Evolutionary conservation across 768 basidiomycete species (phyloP), one percentile per base, ranked within the genome.

Genomic region (Kwoniella botswanensis): DNA sequence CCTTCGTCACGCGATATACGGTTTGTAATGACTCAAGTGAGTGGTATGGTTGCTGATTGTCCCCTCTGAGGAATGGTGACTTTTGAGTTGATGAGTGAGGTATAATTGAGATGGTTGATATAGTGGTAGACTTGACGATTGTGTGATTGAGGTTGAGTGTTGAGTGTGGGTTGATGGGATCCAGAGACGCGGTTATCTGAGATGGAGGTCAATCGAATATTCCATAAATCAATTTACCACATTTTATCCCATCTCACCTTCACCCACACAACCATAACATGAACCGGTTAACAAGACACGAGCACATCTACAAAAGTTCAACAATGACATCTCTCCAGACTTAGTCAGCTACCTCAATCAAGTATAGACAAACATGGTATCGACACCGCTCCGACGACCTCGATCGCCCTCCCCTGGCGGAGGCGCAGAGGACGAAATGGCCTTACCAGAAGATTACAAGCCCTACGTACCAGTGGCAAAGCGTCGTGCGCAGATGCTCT

Each of bases 391-490:
- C 18, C 22, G 63, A 63, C 21, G 62, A 55, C 50, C 21, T 41
- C 61, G 58, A 12, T 63, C 53, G n/a, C 61, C 55, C 22, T 62
- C 66, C 21, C 46, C 68, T 12, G 55, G 22, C 21, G 24, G 64
- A 29, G 35, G 35, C 6, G 35, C 35, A 35, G 68, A 71, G 12
- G 71, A 68, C 4, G 71, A 68, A 35, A 52, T 69, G 44, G 13
- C 58, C 29, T 64, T 76, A n/a, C 77, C 79, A 10, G 71, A 68
- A 61, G 83, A 86, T 22, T 94, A 94, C 79, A 89, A 91, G 69
- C 92, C 92, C 0, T 98, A 98, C 82, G 84, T 98, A 43, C 90
- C 96, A 12, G 90, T 98, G 43, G 88, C 91, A 17, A 90, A 97
- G 82, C 88, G 94, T 63, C 88, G 93, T 60, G 88, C 92, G 78